A percentile compares a stretch with the other conserved stretches of the same genome.
phyloP scores from a whole-genome alignment of 2,329 filamentous ascomycete species.

The Peltaster fructicola region DNA sequence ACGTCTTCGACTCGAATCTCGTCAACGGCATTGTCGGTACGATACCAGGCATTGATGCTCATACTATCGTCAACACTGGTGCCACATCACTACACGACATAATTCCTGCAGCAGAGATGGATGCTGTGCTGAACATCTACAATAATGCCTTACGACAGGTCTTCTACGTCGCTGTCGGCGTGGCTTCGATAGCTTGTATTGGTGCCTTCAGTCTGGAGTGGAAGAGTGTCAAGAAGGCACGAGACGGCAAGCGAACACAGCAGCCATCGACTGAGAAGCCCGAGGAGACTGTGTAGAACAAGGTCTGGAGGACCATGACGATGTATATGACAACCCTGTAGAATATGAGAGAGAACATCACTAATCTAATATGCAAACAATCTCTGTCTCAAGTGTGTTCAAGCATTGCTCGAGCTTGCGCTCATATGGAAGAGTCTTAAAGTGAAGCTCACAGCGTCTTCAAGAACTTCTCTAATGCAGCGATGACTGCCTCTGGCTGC shows the following conservation, averaged over 20 bases:
- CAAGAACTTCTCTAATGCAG: conserved; percentile 29
- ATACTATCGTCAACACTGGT: conserved; percentile 12
- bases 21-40: conserved; percentile 5
- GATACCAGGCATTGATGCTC: conserved; percentile 6
- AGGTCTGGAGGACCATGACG: no score
- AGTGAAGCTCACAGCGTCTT: conserved; percentile 6
- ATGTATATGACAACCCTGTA: no score
- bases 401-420: no score
- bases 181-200: conserved; percentile 8
- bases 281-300: no score
- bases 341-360: no score
- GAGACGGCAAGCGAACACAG: no score
- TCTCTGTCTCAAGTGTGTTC: no score
- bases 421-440: no score
- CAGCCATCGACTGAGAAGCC: no score
- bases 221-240: conserved; percentile 7
- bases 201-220: conserved; percentile 14
- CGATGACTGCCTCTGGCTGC: conserved; percentile 36
- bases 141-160: conserved; percentile 14
- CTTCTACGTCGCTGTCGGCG: conserved; percentile 10
- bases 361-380: no score
- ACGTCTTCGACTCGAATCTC: conserved; percentile 9
- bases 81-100: conserved; percentile 13
- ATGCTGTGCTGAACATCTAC: conserved; percentile 10
- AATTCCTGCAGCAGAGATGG: conserved; percentile 9